Base-by-base conservation (phyloP, 805 yeast genomes). In the Saturnispora kantuleensis region DNA sequence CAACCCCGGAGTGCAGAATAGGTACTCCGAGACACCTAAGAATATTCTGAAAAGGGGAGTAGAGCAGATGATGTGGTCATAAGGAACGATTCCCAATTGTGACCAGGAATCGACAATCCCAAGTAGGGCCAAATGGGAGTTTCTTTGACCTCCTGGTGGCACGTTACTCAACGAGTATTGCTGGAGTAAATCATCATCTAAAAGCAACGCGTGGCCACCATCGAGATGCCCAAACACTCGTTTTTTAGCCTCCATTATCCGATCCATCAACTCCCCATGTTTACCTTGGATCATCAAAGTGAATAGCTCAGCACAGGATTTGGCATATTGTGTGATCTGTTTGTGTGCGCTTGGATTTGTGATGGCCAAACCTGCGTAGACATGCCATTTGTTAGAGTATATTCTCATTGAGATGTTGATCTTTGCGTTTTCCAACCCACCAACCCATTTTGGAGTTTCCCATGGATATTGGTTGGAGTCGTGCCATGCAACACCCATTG, bases 401-500 rank as follows among this genome's bases (percentile, higher is more conserved):
- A 93, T 93, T 50, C 98, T 70, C 59, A 93, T 65, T 1, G 97
- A 84, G 30, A 93, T 88, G 60, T 93, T 93, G 58, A 89, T 84
- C 56, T 93, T 93, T 12, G 96, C 97, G 60, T 93, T 90, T 60
- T 93, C 98, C 39, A 93, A 70, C 2, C 98, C 97, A 11, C 97
- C 97, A 21, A 78, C 66, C 90, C 96, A 88, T 57, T 81, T 77
- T 1, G 81, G 75, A 3, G 79, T 73, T 50, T 79, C 81, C 98
- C 98, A 93, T 0, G 98, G 98, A 59, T 87, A 93, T 59, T 84
- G 81, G 56, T 81, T 74, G 50, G 74, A 70, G 39, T 79, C 75
- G 52, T 76, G 82, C 98, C 98, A 93, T 6, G 97, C 97, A 7
- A 80, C 78, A 5, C 98, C 98, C 98, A 93, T 93, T 46, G 94